Evolutionary conservation across 768 basidiomycete species (phyloP), one percentile per base, ranked within the genome.

Genomic region (Xanthoconium stramineum): DNA sequence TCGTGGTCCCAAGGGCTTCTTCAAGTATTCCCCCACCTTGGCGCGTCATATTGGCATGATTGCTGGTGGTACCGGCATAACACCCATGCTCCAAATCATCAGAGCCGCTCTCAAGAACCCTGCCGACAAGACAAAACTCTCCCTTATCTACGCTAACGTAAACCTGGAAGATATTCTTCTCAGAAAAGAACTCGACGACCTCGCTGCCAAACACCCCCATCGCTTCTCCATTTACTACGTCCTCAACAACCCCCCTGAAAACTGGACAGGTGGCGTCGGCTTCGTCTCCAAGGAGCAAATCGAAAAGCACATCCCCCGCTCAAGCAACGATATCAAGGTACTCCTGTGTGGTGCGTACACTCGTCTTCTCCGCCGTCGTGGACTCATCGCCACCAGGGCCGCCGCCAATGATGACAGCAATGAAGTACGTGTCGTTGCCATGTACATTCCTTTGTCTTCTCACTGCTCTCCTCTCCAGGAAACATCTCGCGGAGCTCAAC

Each of bases 51-150:
- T 99, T 55, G 89, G 92, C 68, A 95, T 99, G 95, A 97, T 99
- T 65, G 94, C 95, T 15, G 97, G 97, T 47, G 97, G 97, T 37
- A 98, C 97, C 3, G 97, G 97, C 53, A 96, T 99, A 72, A 96
- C 97, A 0, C 97, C 97, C 67, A 98, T 98, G 96, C 86, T 97
- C 65, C 96, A 99, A 71, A 91, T 99, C 78, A 89, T 98, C 74
- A 88, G 90, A 59, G 91, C 95, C n/a, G 84, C 87, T 13, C 82
- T 98, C 69, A 88, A 89, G 73, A 93, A 94, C 72, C 85, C 91
- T n/a, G 69, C 75, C 43, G 97, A 99, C 80, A 77, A 69, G 59
- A 98, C 96, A 39, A 83, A 79, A 62, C 73, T 98, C 66, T 83
- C 80, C 61, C 83, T 99, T 67, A 91, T 99, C 69, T 98, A 98